Percentiles rank a stretch among this genome's conserved stretches.
Evolutionary conservation across 2,329 filamentous ascomycete species (phyloP).

Genomic region (Coniochaeta ligniaria): DNA sequence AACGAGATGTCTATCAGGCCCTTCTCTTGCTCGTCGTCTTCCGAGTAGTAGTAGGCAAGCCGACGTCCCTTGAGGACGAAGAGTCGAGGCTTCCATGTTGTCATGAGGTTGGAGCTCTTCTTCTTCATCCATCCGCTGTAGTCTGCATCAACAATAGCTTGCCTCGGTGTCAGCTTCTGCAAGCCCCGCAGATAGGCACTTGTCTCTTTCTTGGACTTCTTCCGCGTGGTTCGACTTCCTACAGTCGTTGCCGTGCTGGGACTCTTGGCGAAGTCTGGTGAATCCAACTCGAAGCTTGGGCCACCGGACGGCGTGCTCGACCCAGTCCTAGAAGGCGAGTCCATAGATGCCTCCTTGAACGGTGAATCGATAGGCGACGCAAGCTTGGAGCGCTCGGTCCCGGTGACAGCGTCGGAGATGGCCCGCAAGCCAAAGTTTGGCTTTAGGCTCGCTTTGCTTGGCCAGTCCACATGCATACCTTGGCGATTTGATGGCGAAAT

Average conservation of each 20-base stretch:
- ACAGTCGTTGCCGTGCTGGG: conserved; percentile 39
- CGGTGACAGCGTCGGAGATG: conserved; percentile 69
- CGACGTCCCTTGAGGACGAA: conserved; percentile 90
- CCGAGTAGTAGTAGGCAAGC: conserved; percentile 92
- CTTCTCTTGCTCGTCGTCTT: conserved; percentile 86
- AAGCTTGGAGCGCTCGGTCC: conserved; percentile 44
- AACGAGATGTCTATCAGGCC: conserved; percentile 97
- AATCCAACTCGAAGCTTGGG: conserved; percentile 73
- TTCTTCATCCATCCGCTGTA: conserved; percentile 99
- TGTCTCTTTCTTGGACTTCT: conserved; percentile 88
- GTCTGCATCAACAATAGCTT: conserved; percentile 80
- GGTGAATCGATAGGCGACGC: conserved; percentile 42
- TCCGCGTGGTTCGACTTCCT: conserved; percentile 39
- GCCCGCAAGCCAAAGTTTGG: conserved; percentile 67
- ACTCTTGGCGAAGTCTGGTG: conserved; percentile 56
- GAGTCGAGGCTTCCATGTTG: conserved; percentile 94
- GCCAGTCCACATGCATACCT: conserved; percentile 47
- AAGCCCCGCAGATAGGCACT: conserved; percentile 88
- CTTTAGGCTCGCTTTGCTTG: conserved; percentile 44
- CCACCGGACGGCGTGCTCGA: conserved; percentile 62
- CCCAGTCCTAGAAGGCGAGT: conserved; percentile 67
- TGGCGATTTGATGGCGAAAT: conserved; percentile 38
- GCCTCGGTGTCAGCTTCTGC: conserved; percentile 69
- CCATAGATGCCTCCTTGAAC: conserved; percentile 42
- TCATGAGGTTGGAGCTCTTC: conserved; percentile 91